phyloP scores from a whole-genome alignment of 2,329 filamentous ascomycete species.

The Macrophomina phaseolina region DNA sequence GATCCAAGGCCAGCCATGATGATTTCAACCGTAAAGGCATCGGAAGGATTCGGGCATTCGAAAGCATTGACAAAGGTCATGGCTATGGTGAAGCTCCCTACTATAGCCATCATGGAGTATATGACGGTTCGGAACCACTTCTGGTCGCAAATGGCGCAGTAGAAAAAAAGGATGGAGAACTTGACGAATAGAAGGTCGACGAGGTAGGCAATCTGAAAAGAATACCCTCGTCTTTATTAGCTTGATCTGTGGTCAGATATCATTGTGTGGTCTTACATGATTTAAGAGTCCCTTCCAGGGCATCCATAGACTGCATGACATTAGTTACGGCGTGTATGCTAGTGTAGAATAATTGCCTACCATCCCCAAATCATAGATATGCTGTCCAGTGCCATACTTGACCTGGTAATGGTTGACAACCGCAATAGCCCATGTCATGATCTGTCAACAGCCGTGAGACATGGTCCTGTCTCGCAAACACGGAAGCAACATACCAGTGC shows the following conservation, averaged over 20 bases:
- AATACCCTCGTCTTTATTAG: conserved; percentile 31
- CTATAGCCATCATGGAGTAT: conserved; percentile 38
- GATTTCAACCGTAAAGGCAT: conserved; percentile 38
- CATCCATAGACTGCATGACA: neutral
- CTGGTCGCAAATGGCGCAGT: conserved; percentile 43
- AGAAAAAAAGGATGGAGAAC: conserved; percentile 43
- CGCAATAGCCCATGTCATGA: conserved; percentile 44
- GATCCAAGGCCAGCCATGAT: conserved; percentile 33
- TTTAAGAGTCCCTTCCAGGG: conserved; percentile 29
- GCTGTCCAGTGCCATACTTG: conserved; percentile 36
- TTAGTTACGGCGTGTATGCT: neutral
- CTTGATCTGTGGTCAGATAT: neutral
- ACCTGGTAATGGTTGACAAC: conserved; percentile 45
- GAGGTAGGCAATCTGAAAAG: conserved; percentile 39
- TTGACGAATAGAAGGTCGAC: conserved; percentile 40
- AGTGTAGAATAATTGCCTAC: neutral
- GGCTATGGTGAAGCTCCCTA: conserved; percentile 39
- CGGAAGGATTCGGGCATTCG: conserved; percentile 40
- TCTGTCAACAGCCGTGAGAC: conserved; percentile 30
- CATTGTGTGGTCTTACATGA: conserved; percentile 25
- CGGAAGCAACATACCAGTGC: conserved; percentile 8
- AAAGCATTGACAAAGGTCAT: conserved; percentile 39
- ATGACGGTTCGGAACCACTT: conserved; percentile 39
- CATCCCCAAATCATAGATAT: conserved; percentile 28
- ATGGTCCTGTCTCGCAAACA: too few species aligned